A percentile compares a stretch with the other conserved stretches of the same genome.
Evolutionary conservation across 331 rosid genomes (phyloP).

Genomic region (Stylosanthes scabra): DNA sequence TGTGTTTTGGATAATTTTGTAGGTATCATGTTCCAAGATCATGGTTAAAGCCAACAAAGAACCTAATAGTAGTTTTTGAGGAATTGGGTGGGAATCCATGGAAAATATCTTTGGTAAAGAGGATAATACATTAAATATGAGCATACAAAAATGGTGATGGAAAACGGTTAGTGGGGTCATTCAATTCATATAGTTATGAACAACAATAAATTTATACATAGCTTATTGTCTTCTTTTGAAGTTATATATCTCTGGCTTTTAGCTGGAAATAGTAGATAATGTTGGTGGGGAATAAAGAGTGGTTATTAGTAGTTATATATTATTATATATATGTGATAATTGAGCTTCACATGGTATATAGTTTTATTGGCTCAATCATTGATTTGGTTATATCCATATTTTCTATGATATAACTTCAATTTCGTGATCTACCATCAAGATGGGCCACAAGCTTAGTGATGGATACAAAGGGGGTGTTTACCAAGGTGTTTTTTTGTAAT

Average conservation of each 20-base stretch:
- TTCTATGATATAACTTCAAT: background rate
- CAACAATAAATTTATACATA: background rate
- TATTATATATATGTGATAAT: background rate
- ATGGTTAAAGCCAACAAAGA: slow-evolving; percentile 85
- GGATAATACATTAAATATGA: slow-evolving; percentile 45
- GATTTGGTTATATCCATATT: slow-evolving; percentile 6
- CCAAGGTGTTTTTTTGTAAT: too few species aligned
- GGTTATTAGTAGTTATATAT: background rate
- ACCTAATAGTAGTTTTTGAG: slow-evolving; percentile 78
- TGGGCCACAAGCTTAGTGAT: background rate
- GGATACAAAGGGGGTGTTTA: slow-evolving; percentile 30
- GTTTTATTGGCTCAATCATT: slow-evolving; percentile 9
- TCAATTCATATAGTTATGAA: slow-evolving; percentile 1
- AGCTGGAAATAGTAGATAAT: slow-evolving; percentile 15
- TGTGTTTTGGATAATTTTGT: slow-evolving; percentile 36
- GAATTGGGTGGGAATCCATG: slow-evolving; percentile 94
- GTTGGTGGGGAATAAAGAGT: slow-evolving; percentile 21
- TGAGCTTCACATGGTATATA: background rate
- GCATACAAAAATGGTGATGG: slow-evolving; percentile 3
- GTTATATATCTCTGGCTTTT: slow-evolving; percentile 32
- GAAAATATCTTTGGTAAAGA: slow-evolving; percentile 67
- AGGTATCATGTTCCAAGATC: slow-evolving; percentile 99
- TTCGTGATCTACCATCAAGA: slow-evolving; percentile 8
- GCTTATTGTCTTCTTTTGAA: slow-evolving; percentile 20
- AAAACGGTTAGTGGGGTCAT: background rate